Evolutionary conservation across 305 asterid genomes (phyloP).

Genomic region (Plantago lanceolata): DNA sequence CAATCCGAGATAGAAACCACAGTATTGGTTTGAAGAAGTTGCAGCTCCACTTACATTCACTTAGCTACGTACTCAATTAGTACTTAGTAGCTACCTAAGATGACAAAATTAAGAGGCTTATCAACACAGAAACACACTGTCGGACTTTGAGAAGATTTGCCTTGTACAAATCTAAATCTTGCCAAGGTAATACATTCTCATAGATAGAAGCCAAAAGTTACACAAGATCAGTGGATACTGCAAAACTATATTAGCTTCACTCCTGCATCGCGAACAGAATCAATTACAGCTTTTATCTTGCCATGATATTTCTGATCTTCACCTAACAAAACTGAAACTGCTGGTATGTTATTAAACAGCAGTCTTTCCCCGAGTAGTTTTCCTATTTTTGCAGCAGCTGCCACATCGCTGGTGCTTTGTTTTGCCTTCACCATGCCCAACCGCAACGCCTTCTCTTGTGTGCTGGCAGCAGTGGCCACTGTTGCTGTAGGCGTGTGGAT

Average conservation of each 20-base stretch:
- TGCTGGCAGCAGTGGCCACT: constrained; percentile 78
- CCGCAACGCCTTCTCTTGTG: constrained; percentile 77
- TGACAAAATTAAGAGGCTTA: too few species aligned
- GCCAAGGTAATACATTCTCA: too few species aligned
- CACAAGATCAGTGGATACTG: too few species aligned
- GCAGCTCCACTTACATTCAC: too few species aligned
- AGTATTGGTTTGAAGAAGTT: too few species aligned
- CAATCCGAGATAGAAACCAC: too few species aligned
- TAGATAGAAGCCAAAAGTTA: too few species aligned
- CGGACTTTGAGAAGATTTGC: too few species aligned
- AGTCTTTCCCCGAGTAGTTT: constrained; percentile 69
- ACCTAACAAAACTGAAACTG: constrained; percentile 55
- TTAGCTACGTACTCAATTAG: too few species aligned
- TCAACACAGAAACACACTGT: too few species aligned
- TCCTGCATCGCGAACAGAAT: constrained; percentile 59
- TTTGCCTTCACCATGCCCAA: constrained; percentile 48
- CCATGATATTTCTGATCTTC: constrained; percentile 78
- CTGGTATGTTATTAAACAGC: constrained; percentile 54
- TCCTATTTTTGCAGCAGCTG: constrained; percentile 88
- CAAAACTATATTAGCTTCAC: constrained; percentile 43
- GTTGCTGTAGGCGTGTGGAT: constrained; percentile 80
- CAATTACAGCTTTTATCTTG: constrained; percentile 75
- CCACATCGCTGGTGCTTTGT: constrained; percentile 64
- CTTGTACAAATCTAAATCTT: too few species aligned
- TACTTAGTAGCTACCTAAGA: too few species aligned